A percentile compares a stretch with the other conserved stretches of the same genome.
phyloP scores from a whole-genome alignment of 2,329 filamentous ascomycete genomes.

The Dothideomycetes sp. region DNA sequence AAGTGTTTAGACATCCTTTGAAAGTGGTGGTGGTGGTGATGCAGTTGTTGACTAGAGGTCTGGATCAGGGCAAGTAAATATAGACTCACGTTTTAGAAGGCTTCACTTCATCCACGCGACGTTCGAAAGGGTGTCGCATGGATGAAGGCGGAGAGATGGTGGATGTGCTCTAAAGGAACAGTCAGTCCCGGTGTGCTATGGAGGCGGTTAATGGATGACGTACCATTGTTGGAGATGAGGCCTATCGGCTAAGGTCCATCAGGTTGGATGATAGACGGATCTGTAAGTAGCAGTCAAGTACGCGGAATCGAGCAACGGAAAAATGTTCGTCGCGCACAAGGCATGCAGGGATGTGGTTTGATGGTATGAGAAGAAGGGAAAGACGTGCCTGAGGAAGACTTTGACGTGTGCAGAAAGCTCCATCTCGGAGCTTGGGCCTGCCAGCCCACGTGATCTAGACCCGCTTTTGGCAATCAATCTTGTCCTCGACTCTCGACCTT shows the following conservation, averaged over 20 bases:
- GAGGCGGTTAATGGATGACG: constrained; percentile 2
- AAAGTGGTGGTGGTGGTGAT: not conserved
- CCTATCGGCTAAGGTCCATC: constrained; percentile 6
- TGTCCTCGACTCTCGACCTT: not conserved
- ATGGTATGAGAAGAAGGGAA: not conserved
- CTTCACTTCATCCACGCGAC: constrained; percentile 72
- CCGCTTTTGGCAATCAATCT: not conserved
- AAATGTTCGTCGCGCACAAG: not conserved
- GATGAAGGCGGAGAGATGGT: constrained; percentile 40
- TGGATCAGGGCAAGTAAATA: constrained; percentile 7
- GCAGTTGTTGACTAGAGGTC: constrained; percentile 18
- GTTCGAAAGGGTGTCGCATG: constrained; percentile 60
- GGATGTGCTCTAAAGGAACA: constrained; percentile 47
- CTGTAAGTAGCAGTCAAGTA: not conserved
- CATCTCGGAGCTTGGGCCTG: not conserved
- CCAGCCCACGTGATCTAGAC: not conserved
- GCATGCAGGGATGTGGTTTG: not conserved
- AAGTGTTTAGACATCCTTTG: constrained; percentile 68
- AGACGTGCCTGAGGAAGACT: not conserved
- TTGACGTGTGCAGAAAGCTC: not conserved
- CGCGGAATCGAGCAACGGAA: not conserved
- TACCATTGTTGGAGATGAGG: constrained; percentile 8
- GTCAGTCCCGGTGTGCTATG: too few species aligned
- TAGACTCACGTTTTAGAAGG: constrained; percentile 65
- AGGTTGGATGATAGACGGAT: constrained; percentile 8